Percentiles rank a stretch among this genome's conserved stretches.
These are phyloP conservation scores for Diaporthe amygdali DNA, from an alignment of 2,329 filamentous ascomycete genomes.

Conservation along the genomic window DNA sequence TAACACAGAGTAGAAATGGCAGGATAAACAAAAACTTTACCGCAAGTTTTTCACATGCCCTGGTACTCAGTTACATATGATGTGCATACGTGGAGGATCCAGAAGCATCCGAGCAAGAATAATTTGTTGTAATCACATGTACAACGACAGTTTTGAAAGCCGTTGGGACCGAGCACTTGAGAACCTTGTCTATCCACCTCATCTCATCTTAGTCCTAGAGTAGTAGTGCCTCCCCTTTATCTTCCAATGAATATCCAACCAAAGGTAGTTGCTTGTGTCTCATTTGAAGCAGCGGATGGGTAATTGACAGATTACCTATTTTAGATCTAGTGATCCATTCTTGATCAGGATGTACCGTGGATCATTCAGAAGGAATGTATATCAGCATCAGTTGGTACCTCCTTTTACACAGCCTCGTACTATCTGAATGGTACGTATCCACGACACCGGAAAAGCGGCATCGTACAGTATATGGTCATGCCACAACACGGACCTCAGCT, in stretches of 20 bases:
- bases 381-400: slow-evolving; percentile 2
- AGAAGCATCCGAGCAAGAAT: too few relatives aligned
- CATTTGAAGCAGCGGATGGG: neutral
- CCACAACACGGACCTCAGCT: slow-evolving; percentile 9
- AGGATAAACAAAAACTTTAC: too few relatives aligned
- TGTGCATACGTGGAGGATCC: neutral
- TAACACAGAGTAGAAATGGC: neutral
- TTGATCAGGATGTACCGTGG: neutral
- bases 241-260: neutral
- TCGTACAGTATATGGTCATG: neutral
- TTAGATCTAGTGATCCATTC: neutral
- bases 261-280: neutral
- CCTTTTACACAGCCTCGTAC: neutral
- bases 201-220: too few relatives aligned
- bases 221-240: neutral
- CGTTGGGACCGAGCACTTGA: neutral
- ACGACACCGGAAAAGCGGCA: slow-evolving; percentile 12
- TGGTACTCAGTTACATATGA: too few relatives aligned
- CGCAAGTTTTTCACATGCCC: too few relatives aligned
- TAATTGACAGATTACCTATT: neutral
- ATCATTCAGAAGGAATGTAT: neutral
- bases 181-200: neutral
- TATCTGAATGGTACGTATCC: neutral
- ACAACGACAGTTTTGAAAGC: neutral
- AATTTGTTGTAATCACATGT: too few relatives aligned